Evolutionary conservation across 1,284 basidiomycete genomes (phyloP).

Genomic region (Trichosporon coremiiforme): DNA sequence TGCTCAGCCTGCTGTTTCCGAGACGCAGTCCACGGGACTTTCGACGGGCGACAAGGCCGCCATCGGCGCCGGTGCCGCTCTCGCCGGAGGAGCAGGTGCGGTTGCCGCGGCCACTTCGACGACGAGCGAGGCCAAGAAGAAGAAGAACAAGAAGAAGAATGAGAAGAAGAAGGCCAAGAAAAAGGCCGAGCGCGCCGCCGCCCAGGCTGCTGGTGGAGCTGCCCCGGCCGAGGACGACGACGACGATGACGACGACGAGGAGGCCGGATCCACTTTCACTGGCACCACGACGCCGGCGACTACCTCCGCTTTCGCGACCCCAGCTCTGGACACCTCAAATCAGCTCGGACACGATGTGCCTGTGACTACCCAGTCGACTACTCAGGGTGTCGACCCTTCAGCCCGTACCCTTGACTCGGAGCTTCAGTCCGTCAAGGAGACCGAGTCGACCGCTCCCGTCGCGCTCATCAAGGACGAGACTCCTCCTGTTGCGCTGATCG

Average conservation of each 20-base stretch:
- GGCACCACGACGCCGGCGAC: slow-evolving; percentile 11
- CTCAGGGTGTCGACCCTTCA: background rate
- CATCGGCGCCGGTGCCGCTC: slow-evolving; percentile 17
- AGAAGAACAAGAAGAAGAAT: slow-evolving; percentile 24
- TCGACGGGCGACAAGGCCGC: slow-evolving; percentile 17
- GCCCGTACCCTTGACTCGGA: background rate
- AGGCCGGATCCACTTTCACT: background rate
- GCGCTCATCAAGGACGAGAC: no score
- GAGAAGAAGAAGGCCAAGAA: slow-evolving; percentile 27
- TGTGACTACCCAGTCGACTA: slow-evolving; percentile 2
- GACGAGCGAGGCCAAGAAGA: slow-evolving; percentile 19
- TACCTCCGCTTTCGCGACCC: slow-evolving; percentile 19
- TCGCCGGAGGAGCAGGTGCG: slow-evolving; percentile 18
- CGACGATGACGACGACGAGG: slow-evolving; percentile 19
- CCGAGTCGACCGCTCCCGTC: background rate
- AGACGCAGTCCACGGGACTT: background rate
- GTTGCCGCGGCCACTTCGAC: slow-evolving; percentile 19
- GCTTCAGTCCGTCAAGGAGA: background rate
- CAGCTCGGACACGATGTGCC: slow-evolving; percentile 17
- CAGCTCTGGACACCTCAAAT: slow-evolving; percentile 11
- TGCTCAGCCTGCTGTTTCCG: background rate
- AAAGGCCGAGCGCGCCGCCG: slow-evolving; percentile 16
- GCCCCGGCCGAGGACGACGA: background rate
- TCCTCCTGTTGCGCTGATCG: no score
- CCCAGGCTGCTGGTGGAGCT: background rate